Percentiles rank a stretch among this genome's conserved stretches.
These are phyloP conservation scores for Zea mays DNA, from an alignment of 176 grass and related monocot genomes.

Conservation along the genomic window Zm-B73-REFERENCE-NAM-5.0 NC_050097.1:22778501-22779000, in stretches of 20 bases:
- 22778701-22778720: neutral
- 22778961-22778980: conserved; percentile 23
- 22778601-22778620: neutral
- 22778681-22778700: neutral
- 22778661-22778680: conserved; percentile 11
- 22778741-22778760: conserved; percentile 66
- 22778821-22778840: conserved; percentile 24
- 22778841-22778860: conserved; percentile 69
- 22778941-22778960: conserved; percentile 57
- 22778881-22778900: conserved; percentile 56
- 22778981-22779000: neutral
- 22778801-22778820: conserved; percentile 55
- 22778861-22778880: conserved; percentile 64
- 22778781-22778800: conserved; percentile 69
- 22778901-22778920: conserved; percentile 59
- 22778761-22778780: conserved; percentile 63
- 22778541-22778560: neutral
- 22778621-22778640: neutral
- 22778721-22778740: conserved; percentile 7
- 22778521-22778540: conserved; percentile 5
- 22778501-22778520: neutral
- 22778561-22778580: neutral
- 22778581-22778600: neutral
- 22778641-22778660: neutral
- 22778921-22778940: conserved; percentile 48